Evolutionary conservation across 176 grass and related monocot species (phyloP).

Genomic region (Juncus inflexus): DNA sequence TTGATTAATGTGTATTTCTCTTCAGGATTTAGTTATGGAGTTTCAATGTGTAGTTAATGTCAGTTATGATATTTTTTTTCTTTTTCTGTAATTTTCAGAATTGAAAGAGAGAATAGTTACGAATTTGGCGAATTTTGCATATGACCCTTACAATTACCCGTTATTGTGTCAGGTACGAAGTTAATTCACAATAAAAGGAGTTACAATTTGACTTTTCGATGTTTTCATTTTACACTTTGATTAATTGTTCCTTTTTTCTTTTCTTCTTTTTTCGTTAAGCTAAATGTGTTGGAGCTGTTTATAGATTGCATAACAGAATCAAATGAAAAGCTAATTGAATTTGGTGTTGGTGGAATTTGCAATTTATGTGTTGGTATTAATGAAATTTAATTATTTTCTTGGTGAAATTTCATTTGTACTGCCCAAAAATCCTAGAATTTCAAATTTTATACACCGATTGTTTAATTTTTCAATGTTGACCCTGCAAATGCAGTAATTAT

Average conservation of each 20-base stretch:
- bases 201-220: too few species aligned
- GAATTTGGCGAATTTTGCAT: constrained; percentile 77
- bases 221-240: too few species aligned
- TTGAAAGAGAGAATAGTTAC: constrained; percentile 70
- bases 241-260: too few species aligned
- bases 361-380: constrained; percentile 14
- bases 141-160: constrained; percentile 87
- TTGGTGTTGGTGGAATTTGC: constrained; percentile 33
- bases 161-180: constrained; percentile 61
- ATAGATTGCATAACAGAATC: constrained; percentile 36
- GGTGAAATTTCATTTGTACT: too few species aligned
- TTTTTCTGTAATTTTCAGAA: constrained; percentile 24
- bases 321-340: constrained; percentile 29
- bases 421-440: too few species aligned
- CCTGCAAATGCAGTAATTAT: constrained; percentile 72
- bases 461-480: constrained; percentile 40
- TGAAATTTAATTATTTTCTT: too few species aligned
- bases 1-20: neutral
- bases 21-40: constrained; percentile 74
- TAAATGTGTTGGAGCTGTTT: constrained; percentile 39
- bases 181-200: neutral
- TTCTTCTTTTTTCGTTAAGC: neutral
- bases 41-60: constrained; percentile 81
- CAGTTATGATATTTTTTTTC: neutral
- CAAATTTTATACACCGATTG: too few species aligned